Evolutionary conservation across 495 filamentous ascomycete genomes (phyloP).

Genomic region (Jackrogersella multiformis): DNA sequence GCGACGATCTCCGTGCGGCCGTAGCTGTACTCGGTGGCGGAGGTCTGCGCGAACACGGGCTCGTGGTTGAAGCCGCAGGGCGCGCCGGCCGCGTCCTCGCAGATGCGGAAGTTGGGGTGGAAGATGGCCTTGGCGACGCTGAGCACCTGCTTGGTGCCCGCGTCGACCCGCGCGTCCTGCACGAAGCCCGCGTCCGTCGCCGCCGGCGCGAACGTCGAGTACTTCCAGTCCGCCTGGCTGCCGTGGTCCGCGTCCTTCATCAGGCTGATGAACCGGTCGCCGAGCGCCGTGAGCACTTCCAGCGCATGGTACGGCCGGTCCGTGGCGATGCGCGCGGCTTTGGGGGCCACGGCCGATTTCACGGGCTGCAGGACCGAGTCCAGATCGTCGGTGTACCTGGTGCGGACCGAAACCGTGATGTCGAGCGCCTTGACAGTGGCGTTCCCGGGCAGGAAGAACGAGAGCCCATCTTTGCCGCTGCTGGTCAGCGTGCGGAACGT

Average conservation of each 20-base stretch:
- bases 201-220: slow-evolving; percentile 42
- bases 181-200: slow-evolving; percentile 41
- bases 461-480: slow-evolving; percentile 1
- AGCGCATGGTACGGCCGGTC: slow-evolving; percentile 40
- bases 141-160: slow-evolving; percentile 38
- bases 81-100: slow-evolving; percentile 30
- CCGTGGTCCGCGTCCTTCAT: slow-evolving; percentile 53
- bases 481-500: slow-evolving; percentile 34
- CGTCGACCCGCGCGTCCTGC: slow-evolving; percentile 53
- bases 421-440: slow-evolving; percentile 36
- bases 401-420: slow-evolving; percentile 36
- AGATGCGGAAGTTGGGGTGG: slow-evolving; percentile 62
- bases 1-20: slow-evolving; percentile 55
- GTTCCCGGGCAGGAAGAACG: slow-evolving; percentile 42
- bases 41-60: slow-evolving; percentile 59
- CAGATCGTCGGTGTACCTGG: slow-evolving; percentile 36
- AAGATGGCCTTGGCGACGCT: slow-evolving; percentile 62
- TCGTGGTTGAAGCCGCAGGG: slow-evolving; percentile 57
- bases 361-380: slow-evolving; percentile 27
- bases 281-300: slow-evolving; percentile 29
- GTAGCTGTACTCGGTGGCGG: slow-evolving; percentile 60
- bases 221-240: slow-evolving; percentile 54
- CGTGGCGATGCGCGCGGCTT: slow-evolving; percentile 13
- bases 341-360: slow-evolving; percentile 9
- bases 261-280: slow-evolving; percentile 28